These are phyloP conservation scores for Caryopteris hybrid DNA, from an alignment of 305 asterid species.

Conservation along the genomic window DNA sequence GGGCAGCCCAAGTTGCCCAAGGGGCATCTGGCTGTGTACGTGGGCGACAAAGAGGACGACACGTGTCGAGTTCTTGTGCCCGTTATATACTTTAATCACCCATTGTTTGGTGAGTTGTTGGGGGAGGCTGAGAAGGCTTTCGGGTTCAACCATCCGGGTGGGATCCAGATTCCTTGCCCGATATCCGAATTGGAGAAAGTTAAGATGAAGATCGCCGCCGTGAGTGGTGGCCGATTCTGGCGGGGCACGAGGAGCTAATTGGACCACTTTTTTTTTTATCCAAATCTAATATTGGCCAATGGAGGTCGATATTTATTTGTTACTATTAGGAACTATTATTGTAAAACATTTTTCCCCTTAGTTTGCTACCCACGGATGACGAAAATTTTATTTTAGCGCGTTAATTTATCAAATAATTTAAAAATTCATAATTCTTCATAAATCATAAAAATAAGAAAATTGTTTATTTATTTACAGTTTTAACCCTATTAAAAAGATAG, in stretches of 20 bases:
- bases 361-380: too few species aligned
- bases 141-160: constrained; percentile 58
- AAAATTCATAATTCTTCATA: too few species aligned
- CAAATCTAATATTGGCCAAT: too few species aligned
- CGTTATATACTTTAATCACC: constrained; percentile 58
- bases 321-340: too few species aligned
- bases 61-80: constrained; percentile 61
- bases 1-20: constrained; percentile 17
- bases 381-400: too few species aligned
- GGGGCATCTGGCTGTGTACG: constrained; percentile 69
- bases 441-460: too few species aligned
- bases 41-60: constrained; percentile 44
- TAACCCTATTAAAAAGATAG: too few species aligned
- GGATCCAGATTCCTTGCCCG: constrained; percentile 74
- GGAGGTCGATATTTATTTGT: too few species aligned
- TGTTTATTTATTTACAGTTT: too few species aligned
- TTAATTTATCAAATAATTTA: too few species aligned
- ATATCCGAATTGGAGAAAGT: constrained; percentile 51
- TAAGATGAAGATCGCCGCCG: constrained; percentile 55
- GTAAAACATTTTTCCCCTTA: too few species aligned
- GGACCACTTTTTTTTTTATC: not conserved
- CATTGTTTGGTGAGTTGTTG: constrained; percentile 49
- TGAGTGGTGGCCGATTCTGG: constrained; percentile 9
- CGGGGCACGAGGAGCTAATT: constrained; percentile 13
- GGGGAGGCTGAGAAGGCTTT: constrained; percentile 49